Percentiles rank a stretch among this genome's conserved stretches.
phyloP scores from a whole-genome alignment of 2,329 filamentous ascomycete genomes.

The Xylaria arbuscula region DNA sequence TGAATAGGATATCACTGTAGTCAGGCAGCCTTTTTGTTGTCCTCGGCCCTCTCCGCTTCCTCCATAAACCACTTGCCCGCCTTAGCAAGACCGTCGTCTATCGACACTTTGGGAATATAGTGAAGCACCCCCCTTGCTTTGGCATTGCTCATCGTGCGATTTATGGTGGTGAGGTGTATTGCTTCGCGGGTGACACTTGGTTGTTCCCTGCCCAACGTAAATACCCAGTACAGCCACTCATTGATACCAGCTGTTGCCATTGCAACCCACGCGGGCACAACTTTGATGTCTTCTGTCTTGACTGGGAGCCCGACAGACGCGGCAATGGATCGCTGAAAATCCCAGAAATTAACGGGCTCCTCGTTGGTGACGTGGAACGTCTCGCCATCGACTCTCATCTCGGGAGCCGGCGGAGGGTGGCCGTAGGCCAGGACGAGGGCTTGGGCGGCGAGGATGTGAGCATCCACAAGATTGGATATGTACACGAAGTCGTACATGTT shows the following conservation, averaged over 20 bases:
- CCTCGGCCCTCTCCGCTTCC: conserved; percentile 23
- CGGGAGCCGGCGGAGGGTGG: conserved; percentile 37
- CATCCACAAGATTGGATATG: conserved; percentile 44
- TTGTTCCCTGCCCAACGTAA: conserved; percentile 35
- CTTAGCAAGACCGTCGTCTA: conserved; percentile 33
- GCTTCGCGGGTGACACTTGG: conserved; percentile 36
- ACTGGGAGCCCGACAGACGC: conserved; percentile 43
- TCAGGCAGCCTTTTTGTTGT: conserved; percentile 22
- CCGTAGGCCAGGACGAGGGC: conserved; percentile 44
- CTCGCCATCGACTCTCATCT: conserved; percentile 49
- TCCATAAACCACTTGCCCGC: conserved; percentile 41
- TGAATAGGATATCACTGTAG: no score
- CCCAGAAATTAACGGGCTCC: conserved; percentile 50
- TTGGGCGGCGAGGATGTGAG: conserved; percentile 47
- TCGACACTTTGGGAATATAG: conserved; percentile 38
- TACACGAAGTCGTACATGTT: conserved; percentile 50
- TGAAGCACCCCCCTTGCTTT: conserved; percentile 40
- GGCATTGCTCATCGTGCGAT: conserved; percentile 37
- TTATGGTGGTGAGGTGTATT: conserved; percentile 36
- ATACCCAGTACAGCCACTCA: conserved; percentile 44
- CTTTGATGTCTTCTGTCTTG: conserved; percentile 38
- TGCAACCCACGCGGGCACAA: conserved; percentile 42
- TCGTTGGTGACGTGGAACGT: conserved; percentile 52
- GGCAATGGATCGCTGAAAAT: conserved; percentile 46
- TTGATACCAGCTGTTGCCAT: conserved; percentile 42